These are phyloP conservation scores for Beauveria pseudobassiana DNA, from an alignment of 2,329 filamentous ascomycete species.

Conservation along the genomic window DNA sequence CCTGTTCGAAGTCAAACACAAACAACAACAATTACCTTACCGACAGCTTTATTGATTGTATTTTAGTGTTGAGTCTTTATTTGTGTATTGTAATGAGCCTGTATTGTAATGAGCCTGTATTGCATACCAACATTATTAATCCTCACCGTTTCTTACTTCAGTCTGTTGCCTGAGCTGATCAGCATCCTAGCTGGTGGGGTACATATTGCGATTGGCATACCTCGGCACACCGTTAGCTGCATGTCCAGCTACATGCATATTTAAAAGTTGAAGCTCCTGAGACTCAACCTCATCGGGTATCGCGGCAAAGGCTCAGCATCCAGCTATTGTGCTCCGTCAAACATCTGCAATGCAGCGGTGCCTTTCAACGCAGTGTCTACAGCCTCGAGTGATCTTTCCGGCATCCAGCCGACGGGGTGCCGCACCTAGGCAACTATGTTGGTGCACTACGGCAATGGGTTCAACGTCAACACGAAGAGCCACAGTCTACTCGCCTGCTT, in stretches of 20 bases:
- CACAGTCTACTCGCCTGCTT: conserved; percentile 53
- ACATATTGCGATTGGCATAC: too few relatives aligned
- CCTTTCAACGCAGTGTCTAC: conserved; percentile 4
- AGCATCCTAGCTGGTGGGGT: too few relatives aligned
- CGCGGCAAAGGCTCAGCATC: neutral
- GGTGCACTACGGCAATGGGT: conserved; percentile 87
- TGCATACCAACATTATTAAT: too few relatives aligned
- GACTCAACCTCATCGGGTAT: neutral
- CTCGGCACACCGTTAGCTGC: neutral
- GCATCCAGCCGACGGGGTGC: conserved; percentile 91
- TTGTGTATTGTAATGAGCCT: too few relatives aligned
- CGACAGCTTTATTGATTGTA: too few relatives aligned
- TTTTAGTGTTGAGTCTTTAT: too few relatives aligned
- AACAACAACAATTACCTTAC: too few relatives aligned
- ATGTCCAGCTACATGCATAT: neutral
- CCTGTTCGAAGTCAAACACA: too few relatives aligned
- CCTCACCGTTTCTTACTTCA: too few relatives aligned
- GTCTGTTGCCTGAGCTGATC: too few relatives aligned
- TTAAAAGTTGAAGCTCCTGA: neutral
- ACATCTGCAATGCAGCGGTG: conserved; percentile 8
- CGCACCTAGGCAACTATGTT: conserved; percentile 92
- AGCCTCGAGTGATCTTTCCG: conserved; percentile 64
- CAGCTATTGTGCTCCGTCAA: neutral
- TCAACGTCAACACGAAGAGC: conserved; percentile 58
- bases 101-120: too few relatives aligned